Conservation (phyloP, 805 yeast species). For the Ogataea paradorogensis region DNA sequence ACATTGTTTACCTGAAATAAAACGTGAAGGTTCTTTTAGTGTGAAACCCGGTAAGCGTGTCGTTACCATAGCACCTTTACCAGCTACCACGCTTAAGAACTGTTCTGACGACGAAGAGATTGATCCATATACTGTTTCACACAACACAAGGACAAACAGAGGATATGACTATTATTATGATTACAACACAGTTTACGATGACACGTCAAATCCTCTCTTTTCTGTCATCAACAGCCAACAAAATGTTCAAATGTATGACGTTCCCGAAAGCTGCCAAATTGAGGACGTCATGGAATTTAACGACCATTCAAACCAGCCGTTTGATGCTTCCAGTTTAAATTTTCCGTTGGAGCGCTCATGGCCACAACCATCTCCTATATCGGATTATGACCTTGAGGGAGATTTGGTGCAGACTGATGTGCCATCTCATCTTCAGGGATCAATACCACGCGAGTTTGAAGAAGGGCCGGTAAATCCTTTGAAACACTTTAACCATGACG, state of each 20-base stretch:
- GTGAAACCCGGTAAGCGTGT: slow-evolving; percentile 9
- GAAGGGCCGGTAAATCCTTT: neutral
- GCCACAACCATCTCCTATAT: neutral
- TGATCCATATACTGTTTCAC: slow-evolving; percentile 59
- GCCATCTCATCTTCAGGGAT: neutral
- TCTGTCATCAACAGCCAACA: slow-evolving; percentile 19
- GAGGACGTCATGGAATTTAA: slow-evolving; percentile 30
- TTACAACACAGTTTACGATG: slow-evolving; percentile 71
- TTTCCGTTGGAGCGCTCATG: neutral
- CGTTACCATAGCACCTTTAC: slow-evolving; percentile 72
- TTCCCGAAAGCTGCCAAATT: slow-evolving; percentile 41
- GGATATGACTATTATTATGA: slow-evolving; percentile 79
- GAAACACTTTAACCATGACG: slow-evolving; percentile 5
- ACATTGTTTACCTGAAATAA: slow-evolving; percentile 11
- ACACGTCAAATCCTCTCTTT: slow-evolving; percentile 44
- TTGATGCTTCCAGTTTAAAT: neutral
- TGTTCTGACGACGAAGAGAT: slow-evolving; percentile 63
- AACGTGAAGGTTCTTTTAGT: slow-evolving; percentile 5
- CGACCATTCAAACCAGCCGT: neutral
- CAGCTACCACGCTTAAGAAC: slow-evolving; percentile 84
- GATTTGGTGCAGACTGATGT: slow-evolving; percentile 1
- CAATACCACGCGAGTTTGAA: neutral
- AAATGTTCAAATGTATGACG: slow-evolving; percentile 34
- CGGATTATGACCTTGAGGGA: neutral
- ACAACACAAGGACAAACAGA: slow-evolving; percentile 66